Conservation (phyloP, 306 rosid species). For the Senna siamea region DNA sequence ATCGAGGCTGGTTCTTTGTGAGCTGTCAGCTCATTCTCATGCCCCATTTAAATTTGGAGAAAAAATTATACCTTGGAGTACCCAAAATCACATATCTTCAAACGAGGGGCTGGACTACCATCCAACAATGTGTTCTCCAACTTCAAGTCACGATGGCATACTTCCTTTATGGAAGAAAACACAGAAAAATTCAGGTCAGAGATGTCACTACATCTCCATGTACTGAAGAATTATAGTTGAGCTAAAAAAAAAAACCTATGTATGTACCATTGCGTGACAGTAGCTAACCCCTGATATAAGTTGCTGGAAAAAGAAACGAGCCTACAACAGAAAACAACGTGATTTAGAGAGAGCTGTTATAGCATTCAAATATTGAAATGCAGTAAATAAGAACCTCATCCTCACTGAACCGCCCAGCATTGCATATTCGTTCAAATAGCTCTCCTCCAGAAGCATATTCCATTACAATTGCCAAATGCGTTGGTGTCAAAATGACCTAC, state of each 20-base stretch:
- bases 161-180: conserved; percentile 11
- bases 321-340: neutral
- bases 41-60: too few species aligned
- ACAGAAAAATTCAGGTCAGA: neutral
- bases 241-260: neutral
- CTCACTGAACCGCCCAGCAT: conserved; percentile 21
- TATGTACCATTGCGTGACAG: conserved; percentile 24
- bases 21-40: neutral
- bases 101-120: conserved; percentile 76
- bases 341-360: neutral
- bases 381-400: conserved; percentile 24
- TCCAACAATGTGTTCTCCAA: conserved; percentile 23
- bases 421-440: conserved; percentile 27
- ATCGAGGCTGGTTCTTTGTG: neutral
- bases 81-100: conserved; percentile 95
- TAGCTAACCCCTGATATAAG: conserved; percentile 27
- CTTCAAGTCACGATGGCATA: conserved; percentile 29
- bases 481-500: conserved; percentile 26
- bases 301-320: conserved; percentile 27
- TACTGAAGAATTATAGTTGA: neutral
- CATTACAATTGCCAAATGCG: conserved; percentile 23
- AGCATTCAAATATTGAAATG: neutral
- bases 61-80: conserved; percentile 93
- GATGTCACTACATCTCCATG: neutral
- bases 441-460: conserved; percentile 31